Evolutionary conservation across 768 basidiomycete genomes (phyloP), one percentile per base, ranked within the genome.

Genomic region (Hygrocybe coccinea): DNA sequence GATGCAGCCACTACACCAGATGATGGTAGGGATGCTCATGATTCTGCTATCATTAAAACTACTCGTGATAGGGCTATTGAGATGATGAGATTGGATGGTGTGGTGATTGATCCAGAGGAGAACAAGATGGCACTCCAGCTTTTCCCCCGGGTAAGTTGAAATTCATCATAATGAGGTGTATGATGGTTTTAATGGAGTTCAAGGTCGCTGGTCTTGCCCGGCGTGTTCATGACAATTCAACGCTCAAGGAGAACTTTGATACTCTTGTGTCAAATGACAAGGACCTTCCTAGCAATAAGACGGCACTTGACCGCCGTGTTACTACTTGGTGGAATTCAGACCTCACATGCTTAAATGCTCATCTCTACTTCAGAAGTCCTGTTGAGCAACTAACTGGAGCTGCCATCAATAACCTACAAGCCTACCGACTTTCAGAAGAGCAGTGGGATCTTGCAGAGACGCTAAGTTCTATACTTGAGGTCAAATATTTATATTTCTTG

Each of bases 241-340:
- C 59, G 7, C 53, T 70, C 6, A 61, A 61, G 8, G 65, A 65
- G 22, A 61, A 61, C 19, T 71, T 71, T 56, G 54, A 64, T 6
- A 47, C 54, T 6, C 56, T 70, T 11, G 60, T 70, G 5, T 1
- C 35, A 22, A 37, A 50, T 15, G 55, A 65, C 48, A 34, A 46
- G 36, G 52, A 59, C 3, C 50, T 52, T 7, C 12, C 53, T 1
- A 56, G 52, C 12, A 50, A 61, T 10, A 56, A 65, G 54, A 21
- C 24, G 2, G 45, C 60, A 1, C 66, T 72, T 29, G 54, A 55
- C 49, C 52, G 60, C 14, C 38, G 38, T 39, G 38, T 39, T 15
- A 14, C 38, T 15, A 39, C 38, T 39, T 11, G 38, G 15, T 39
- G 38, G 38, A 39, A 39, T 39, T 39, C 38, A 15, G 38, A 39